phyloP scores from a whole-genome alignment of 345 rosid genomes.

The Clarkia xantiana region DNA sequence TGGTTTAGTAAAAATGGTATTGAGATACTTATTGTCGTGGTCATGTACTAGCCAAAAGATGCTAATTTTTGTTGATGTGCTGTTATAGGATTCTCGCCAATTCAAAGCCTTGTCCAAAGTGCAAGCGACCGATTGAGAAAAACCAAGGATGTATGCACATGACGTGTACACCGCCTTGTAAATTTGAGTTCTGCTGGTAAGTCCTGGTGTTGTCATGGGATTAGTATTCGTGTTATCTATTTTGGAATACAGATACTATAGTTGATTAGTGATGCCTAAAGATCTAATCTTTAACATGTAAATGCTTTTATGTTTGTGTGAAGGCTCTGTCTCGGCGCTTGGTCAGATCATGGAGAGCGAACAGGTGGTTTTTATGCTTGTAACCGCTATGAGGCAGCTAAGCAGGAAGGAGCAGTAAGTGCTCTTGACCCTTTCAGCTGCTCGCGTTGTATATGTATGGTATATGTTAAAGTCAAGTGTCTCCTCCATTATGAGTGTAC shows the following conservation, averaged over 20 bases:
- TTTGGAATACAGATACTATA: neutral
- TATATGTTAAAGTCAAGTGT: too few species aligned
- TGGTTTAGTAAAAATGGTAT: too few species aligned
- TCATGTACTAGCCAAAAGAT: too few species aligned
- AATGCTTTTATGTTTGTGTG: constrained; percentile 4
- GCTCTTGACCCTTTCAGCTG: neutral
- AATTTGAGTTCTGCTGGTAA: constrained; percentile 99
- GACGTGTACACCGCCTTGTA: constrained; percentile 77
- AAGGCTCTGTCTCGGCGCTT: constrained; percentile 81
- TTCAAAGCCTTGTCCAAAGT: constrained; percentile 72
- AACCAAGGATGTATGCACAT: constrained; percentile 90
- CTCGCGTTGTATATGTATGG: too few species aligned
- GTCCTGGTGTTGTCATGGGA: constrained; percentile 5
- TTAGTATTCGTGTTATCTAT: neutral
- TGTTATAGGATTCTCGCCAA: constrained; percentile 62
- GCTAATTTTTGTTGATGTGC: constrained; percentile 2
- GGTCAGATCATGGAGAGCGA: constrained; percentile 91
- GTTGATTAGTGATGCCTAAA: neutral
- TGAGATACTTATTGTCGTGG: too few species aligned
- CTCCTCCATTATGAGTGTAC: too few species aligned
- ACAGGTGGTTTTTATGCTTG: constrained; percentile 93
- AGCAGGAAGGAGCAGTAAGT: constrained; percentile 86
- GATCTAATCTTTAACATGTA: constrained; percentile 1
- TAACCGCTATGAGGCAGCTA: constrained; percentile 75
- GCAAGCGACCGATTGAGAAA: constrained; percentile 73